Base-by-base conservation (phyloP, 225 moss, liverwort and hornwort genomes). In the Anthoceros angustus region DNA sequence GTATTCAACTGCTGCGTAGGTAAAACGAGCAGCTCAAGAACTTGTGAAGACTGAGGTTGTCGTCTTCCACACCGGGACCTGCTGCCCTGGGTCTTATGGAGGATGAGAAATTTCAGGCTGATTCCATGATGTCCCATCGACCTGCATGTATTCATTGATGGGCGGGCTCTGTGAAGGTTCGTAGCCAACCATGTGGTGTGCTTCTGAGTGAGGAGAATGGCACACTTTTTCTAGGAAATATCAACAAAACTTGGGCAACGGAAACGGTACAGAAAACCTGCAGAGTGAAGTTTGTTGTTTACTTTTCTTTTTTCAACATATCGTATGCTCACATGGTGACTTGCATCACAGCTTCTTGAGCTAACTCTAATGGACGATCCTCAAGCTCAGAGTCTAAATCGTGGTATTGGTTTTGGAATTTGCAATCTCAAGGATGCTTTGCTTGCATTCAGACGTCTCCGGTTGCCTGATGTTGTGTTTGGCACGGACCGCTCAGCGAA, bases 121-220 rank as follows among this genome's bases (percentile, higher is more conserved):
- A 32, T 32, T 32, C 32, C 32, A 32, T 32, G 32, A 1, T 32
- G 32, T 32, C 32, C 2, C 32, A 32, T 32, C 4, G 32, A 32
- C 4, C 32, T 32, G 32, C 32, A 32, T 32, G 4, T 32, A 32
- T 32, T 32, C 4, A 32, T 4, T 32, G 32, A 32, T 32, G 32
- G 32, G 32, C 32, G 32, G 32, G 32, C 32, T 32, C 32, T 75
- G 43, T 65, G 66, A 69, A 79, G 79, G 77, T 83, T 55, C 76
- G 77, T 61, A 78, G 82, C 61, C 77, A 77, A 75, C 76, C 77
- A 66, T 75, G 75, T 67, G 70, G 72, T 40, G 71, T 73, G 64
- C 71, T 80, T 66, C 79, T 71, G 40, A 83, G 82, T 68, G 79
- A 79, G 75, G 79, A 79, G 67, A 80, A 80, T 64, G 82, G 77